phyloP scores from a whole-genome alignment of 2,329 filamentous ascomycete genomes.

The Claviceps cyperi region DNA sequence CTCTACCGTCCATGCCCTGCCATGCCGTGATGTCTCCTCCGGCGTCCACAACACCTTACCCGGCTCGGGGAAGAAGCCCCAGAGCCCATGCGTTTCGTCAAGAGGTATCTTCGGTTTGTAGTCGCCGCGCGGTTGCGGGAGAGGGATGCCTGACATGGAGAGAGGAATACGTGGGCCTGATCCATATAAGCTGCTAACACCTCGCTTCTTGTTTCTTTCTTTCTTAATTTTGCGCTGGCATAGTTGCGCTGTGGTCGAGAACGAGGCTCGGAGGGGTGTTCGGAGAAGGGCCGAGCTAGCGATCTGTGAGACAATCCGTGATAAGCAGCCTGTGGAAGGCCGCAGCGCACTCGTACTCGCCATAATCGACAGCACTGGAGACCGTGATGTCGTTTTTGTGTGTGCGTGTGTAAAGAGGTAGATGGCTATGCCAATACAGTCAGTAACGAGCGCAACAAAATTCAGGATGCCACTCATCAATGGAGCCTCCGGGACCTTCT shows the following conservation, averaged over 20 bases:
- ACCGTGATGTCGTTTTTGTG: neutral
- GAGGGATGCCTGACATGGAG: slow-evolving; percentile 53
- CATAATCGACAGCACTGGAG: slow-evolving; percentile 11
- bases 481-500: neutral
- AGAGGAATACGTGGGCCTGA: slow-evolving; percentile 64
- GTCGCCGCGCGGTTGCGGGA: slow-evolving; percentile 53
- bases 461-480: neutral
- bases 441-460: slow-evolving; percentile 1
- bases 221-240: slow-evolving; percentile 33
- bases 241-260: slow-evolving; percentile 41
- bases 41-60: slow-evolving; percentile 58
- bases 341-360: slow-evolving; percentile 15
- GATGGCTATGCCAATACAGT: neutral
- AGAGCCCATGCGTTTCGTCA: slow-evolving; percentile 72
- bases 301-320: slow-evolving; percentile 2
- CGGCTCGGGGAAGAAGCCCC: slow-evolving; percentile 72
- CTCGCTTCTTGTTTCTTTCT: slow-evolving; percentile 69
- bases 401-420: neutral
- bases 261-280: slow-evolving; percentile 15
- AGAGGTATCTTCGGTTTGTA: slow-evolving; percentile 42
- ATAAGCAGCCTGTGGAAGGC: slow-evolving; percentile 13
- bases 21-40: slow-evolving; percentile 55
- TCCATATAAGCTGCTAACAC: slow-evolving; percentile 65
- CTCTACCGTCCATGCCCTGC: slow-evolving; percentile 69
- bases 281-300: slow-evolving; percentile 6